Evolutionary conservation across 345 rosid genomes (phyloP), one percentile per base, ranked within the genome.

Genomic region (Euphorbia peplus): DNA sequence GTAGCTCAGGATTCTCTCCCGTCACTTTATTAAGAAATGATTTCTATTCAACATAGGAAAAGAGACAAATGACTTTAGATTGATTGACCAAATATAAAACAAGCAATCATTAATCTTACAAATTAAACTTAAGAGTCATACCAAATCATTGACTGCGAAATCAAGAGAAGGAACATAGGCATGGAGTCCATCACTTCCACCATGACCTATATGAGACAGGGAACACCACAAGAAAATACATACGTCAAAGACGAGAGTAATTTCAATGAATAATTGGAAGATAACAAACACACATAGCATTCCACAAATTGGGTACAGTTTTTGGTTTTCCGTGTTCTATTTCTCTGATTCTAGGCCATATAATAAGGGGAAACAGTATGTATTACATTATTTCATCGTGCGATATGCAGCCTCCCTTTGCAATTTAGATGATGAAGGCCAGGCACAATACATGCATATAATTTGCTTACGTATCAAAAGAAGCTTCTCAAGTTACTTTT

Each of bases 401-500:
- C 6, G 32, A 69, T 42, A 50, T 30, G 69, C 21, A 25, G 48
- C 56, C 68, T 67, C 60, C 64, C 63, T 63, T 58, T 8, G 18
- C 13, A 32, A 64, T 16, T 64, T 61, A 41, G 14, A 55, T 39
- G 37, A 62, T 59, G 60, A 46, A 63, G 67, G 65, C 32, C 78
- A 73, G 68, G 61, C 68, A 66, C 69, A 74, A 58, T 16, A 65
- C 78, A 59, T 63, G 66, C 73, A 70, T 67, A 73, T 64, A 66
- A 57, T 69, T 78, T 64, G 83, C 84, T 84, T 84, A 81, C 88
- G 67, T 79, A 80, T 73, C 32, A 73, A 75, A 78, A 80, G 74
- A 78, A 79, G 86, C 85, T 83, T 81, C 81, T 74, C 70, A 80
- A 72, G 84, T 80, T 83, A 85, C 80, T 80, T 85, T 32, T 85